Percentiles rank a stretch among this genome's conserved stretches.
Conservation (phyloP, 305 asterid species). For the Plantago coronopus region DNA sequence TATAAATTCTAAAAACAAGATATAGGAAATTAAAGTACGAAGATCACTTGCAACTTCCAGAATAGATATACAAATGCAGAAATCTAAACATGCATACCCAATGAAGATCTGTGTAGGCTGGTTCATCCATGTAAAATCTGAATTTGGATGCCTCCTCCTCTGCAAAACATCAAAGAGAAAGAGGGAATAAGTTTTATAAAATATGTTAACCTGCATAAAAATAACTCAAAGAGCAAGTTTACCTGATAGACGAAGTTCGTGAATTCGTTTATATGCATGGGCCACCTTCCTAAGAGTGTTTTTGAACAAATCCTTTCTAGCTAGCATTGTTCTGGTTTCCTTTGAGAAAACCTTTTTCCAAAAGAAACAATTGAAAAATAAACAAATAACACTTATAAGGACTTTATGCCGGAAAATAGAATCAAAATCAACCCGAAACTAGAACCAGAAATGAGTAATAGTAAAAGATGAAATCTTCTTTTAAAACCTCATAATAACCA, state of each 20-base stretch:
- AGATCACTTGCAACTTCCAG: too few relatives aligned
- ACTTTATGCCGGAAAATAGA: constrained; percentile 3
- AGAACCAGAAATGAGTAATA: neutral
- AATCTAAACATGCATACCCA: constrained; percentile 51
- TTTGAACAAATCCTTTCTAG: constrained; percentile 85
- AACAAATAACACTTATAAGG: constrained; percentile 8
- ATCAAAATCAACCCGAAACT: constrained; percentile 1
- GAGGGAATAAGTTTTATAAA: neutral
- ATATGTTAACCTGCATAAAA: too few relatives aligned
- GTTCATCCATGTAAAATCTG: constrained; percentile 80
- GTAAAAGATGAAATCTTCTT: too few relatives aligned
- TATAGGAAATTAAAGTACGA: too few relatives aligned
- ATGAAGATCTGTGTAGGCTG: constrained; percentile 96
- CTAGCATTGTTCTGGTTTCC: constrained; percentile 72
- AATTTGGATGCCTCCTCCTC: constrained; percentile 82
- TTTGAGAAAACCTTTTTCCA: constrained; percentile 58
- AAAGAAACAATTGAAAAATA: neutral
- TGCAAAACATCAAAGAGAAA: constrained; percentile 32
- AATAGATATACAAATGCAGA: neutral
- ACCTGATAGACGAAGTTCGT: constrained; percentile 77
- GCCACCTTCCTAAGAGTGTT: constrained; percentile 85
- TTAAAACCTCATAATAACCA: too few relatives aligned
- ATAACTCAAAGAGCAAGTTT: constrained; percentile 1
- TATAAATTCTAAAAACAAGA: neutral
- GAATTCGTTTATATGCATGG: constrained; percentile 70